A percentile compares a stretch with the other conserved stretches of the same genome.
phyloP scores from a whole-genome alignment of 306 rosid species.

The Fragaria ananassa region DNA sequence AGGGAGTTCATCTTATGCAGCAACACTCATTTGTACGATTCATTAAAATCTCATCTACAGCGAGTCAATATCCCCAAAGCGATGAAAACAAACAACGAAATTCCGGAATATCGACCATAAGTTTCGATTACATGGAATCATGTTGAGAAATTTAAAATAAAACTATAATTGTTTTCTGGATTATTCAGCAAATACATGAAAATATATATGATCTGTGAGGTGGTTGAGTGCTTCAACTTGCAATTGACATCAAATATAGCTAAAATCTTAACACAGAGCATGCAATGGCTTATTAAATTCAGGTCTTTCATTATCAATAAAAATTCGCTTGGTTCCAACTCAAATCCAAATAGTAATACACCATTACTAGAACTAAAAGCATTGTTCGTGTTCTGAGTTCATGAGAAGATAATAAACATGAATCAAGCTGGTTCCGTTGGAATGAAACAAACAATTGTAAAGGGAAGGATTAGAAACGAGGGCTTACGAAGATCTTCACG shows the following conservation, averaged over 20 bases:
- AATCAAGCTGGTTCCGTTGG: neutral
- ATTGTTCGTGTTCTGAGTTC: neutral
- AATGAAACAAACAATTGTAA: neutral
- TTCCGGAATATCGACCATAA: neutral
- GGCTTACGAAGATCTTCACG: constrained; percentile 75
- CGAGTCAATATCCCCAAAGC: neutral
- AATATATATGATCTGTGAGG: neutral
- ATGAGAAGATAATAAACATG: neutral
- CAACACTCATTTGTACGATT: neutral
- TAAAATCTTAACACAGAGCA: neutral
- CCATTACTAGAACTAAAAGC: neutral
- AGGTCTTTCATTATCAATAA: neutral
- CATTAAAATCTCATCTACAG: neutral
- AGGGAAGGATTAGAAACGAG: neutral
- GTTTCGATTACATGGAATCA: neutral
- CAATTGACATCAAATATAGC: neutral
- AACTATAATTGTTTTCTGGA: neutral
- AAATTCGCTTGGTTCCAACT: neutral
- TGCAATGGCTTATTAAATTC: neutral
- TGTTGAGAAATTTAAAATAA: neutral
- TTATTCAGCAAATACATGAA: neutral
- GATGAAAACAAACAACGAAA: neutral
- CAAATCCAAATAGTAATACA: neutral
- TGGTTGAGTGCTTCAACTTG: neutral
- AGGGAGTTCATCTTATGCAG: neutral